Evolutionary conservation across 306 rosid genomes (phyloP), one percentile per base, ranked within the genome.

Genomic region (Hippophae tibetana): DNA sequence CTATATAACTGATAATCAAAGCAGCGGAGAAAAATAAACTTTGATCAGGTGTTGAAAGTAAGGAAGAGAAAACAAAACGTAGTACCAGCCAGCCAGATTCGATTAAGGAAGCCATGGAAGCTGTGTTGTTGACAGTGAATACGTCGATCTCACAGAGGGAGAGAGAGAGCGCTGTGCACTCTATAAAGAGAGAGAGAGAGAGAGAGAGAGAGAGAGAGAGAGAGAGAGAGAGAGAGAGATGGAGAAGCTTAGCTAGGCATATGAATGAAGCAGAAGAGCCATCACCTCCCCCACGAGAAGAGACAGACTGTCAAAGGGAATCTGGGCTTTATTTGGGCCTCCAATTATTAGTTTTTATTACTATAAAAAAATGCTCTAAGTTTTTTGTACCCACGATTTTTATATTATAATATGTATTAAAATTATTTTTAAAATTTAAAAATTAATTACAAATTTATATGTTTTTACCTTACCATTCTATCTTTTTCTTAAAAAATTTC

Each of bases 1-100:
- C 61, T n/a, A 47, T 14, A 52, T 18, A 57, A 50, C 4, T 7
- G 5, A 27, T 40, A 27, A 56, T 31, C 38, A 13, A 7, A 27
- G 26, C 7, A 26, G 45, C 52, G 26, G 13, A 45, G 50, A 69
- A 8, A 47, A 49, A 13, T 38, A 57, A 31, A 18, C 27, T 7
- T 18, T 18, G 23, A 27, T 14, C 7, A 26, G 41, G 6, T 6
- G 42, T 3, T 8, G 42, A 18, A 54, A 7, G 42, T 23, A 48
- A 63, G 25, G 56, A 56, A 31, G 44, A 18, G 42, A 42, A 56
- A 60, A 41, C 5, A 10, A 48, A 13, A 40, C 42, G 18, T 9
- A 53, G 60, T 76, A 90, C 97, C 97, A 59, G 81, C 97, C 97
- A 89, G 42, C 72, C 81, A 77, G 90, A 86, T 82, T 78, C 81